Evolutionary conservation across 2,329 filamentous ascomycete genomes (phyloP).

Genomic region (Blumeriella jaapii): DNA sequence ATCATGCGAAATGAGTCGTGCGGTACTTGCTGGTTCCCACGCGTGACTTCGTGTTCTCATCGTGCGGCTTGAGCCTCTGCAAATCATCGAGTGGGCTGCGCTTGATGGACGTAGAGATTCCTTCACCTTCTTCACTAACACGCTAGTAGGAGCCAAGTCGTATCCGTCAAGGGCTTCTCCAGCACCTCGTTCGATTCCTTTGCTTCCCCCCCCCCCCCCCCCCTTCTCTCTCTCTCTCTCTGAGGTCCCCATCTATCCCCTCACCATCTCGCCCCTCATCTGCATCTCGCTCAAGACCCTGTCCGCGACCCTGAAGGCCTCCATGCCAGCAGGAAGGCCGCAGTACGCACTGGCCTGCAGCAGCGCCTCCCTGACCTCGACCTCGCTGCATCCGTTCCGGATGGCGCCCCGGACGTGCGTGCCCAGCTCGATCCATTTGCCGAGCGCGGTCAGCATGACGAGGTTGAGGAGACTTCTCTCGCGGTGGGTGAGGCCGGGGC

Average conservation of each 20-base stretch:
- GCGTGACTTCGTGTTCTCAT: neutral
- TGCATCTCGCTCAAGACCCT: slow-evolving; percentile 23
- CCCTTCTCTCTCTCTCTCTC: too few relatives aligned
- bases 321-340: slow-evolving; percentile 24
- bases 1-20: neutral
- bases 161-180: too few relatives aligned
- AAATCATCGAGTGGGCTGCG: too few relatives aligned
- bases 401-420: slow-evolving; percentile 25
- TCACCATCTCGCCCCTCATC: slow-evolving; percentile 21
- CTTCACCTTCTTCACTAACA: too few relatives aligned
- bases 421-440: slow-evolving; percentile 23
- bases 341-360: slow-evolving; percentile 25
- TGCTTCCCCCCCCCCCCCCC: too few relatives aligned
- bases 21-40: neutral
- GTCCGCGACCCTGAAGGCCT: slow-evolving; percentile 24
- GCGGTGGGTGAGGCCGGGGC: slow-evolving; percentile 20
- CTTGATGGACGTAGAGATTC: too few relatives aligned
- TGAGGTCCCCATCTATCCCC: too few relatives aligned
- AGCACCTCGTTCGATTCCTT: too few relatives aligned
- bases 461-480: slow-evolving; percentile 23
- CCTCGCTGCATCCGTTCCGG: slow-evolving; percentile 22
- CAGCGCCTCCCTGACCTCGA: slow-evolving; percentile 24
- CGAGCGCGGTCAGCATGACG: slow-evolving; percentile 24
- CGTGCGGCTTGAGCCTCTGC: too few relatives aligned
- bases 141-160: too few relatives aligned